Evolutionary conservation across 148 eudicot genomes (phyloP).

Genomic region (Dianthus caryophyllus): DNA sequence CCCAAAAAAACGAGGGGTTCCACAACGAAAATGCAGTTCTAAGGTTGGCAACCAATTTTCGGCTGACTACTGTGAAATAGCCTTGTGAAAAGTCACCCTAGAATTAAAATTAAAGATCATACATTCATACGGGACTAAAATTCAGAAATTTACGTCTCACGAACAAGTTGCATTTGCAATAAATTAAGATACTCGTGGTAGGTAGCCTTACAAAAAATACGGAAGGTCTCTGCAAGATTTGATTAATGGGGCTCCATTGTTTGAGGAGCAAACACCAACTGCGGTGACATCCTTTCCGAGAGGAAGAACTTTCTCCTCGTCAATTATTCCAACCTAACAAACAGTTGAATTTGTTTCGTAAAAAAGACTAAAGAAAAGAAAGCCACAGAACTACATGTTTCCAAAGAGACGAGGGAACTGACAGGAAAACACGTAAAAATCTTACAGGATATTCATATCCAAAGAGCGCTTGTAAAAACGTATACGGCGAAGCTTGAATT

Average conservation of each 20-base stretch:
- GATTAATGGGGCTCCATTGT: slow-evolving; percentile 55
- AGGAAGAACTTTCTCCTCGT: slow-evolving; percentile 89
- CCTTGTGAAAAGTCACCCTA: not conserved
- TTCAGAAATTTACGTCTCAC: not conserved
- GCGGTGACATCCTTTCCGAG: slow-evolving; percentile 82
- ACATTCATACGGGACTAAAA: no score
- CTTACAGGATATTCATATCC: slow-evolving; percentile 87
- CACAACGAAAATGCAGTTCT: not conserved
- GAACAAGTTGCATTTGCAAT: not conserved
- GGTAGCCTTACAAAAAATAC: slow-evolving; percentile 60
- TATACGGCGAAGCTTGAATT: slow-evolving; percentile 57
- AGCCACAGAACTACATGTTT: no score
- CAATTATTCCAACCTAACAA: slow-evolving; percentile 69
- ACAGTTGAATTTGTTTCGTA: not conserved
- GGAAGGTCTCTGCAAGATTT: slow-evolving; percentile 76
- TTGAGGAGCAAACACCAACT: slow-evolving; percentile 60
- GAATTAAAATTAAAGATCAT: not conserved
- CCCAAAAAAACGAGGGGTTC: no score
- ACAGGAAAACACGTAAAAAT: not conserved
- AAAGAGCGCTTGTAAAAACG: slow-evolving; percentile 75
- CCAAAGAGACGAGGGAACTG: not conserved
- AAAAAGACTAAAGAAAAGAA: not conserved
- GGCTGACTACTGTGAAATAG: slow-evolving; percentile 6
- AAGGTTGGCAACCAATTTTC: slow-evolving; percentile 3
- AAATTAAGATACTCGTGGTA: not conserved